These are phyloP conservation scores for Phragmites australis DNA, from an alignment of 176 grass and related monocot species.

Conservation along the genomic window DNA sequence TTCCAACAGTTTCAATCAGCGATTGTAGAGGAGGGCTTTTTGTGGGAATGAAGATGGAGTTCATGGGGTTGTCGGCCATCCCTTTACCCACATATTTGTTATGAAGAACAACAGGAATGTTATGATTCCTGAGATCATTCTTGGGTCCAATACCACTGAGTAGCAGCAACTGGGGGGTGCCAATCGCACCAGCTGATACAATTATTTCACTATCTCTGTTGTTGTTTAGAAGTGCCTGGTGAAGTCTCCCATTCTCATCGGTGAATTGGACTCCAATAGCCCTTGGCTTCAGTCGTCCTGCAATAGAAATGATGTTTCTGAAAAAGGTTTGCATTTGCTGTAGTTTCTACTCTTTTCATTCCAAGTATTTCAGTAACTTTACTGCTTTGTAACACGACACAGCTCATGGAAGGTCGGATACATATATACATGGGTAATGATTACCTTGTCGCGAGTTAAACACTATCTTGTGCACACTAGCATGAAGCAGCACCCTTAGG, in stretches of 20 bases:
- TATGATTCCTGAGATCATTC: conserved; percentile 66
- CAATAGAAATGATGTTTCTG: conserved; percentile 33
- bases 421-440: not conserved
- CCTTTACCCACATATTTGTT: conserved; percentile 75
- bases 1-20: conserved; percentile 86
- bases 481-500: conserved; percentile 69
- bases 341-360: conserved; percentile 20
- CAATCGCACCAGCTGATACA: conserved; percentile 65
- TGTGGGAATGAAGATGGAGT: conserved; percentile 87
- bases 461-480: conserved; percentile 67
- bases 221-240: conserved; percentile 51
- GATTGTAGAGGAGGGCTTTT: conserved; percentile 72
- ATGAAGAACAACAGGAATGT: conserved; percentile 61
- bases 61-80: conserved; percentile 89
- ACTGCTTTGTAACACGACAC: conserved; percentile 1
- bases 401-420: conserved; percentile 8
- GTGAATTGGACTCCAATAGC: conserved; percentile 67
- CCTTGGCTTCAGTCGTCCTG: conserved; percentile 47
- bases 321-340: conserved; percentile 12
- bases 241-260: conserved; percentile 62
- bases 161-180: conserved; percentile 70
- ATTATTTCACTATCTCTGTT: conserved; percentile 58
- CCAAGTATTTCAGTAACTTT: not conserved
- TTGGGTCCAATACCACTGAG: conserved; percentile 80
- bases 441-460: conserved; percentile 56